Evolutionary conservation across 2,329 filamentous ascomycete genomes (phyloP).

Genomic region (Emergomyces pasteurianus): DNA sequence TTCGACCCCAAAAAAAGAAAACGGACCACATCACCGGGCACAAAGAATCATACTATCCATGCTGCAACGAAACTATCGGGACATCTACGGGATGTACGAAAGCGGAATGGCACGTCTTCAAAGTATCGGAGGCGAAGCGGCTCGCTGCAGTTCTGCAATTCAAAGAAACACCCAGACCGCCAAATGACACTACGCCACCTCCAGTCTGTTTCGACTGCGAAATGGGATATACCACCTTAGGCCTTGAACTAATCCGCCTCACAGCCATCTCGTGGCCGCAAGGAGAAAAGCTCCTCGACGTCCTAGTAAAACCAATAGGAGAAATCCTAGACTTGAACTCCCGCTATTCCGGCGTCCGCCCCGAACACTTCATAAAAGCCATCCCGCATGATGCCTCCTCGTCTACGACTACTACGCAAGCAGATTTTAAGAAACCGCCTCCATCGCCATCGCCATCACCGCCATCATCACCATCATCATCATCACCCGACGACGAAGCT

Average conservation of each 20-base stretch:
- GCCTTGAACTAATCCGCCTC: conserved; percentile 78
- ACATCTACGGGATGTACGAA: conserved; percentile 63
- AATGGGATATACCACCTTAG: conserved; percentile 87
- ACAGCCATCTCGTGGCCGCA: conserved; percentile 82
- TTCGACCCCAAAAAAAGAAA: conserved; percentile 42
- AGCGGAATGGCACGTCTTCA: conserved; percentile 71
- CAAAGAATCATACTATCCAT: conserved; percentile 55
- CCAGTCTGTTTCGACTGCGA: conserved; percentile 86
- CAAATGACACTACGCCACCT: conserved; percentile 15
- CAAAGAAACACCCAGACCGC: conserved; percentile 52
- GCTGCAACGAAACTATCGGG: conserved; percentile 66
- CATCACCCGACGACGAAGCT: conserved; percentile 11
- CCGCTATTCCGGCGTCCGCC: conserved; percentile 74
- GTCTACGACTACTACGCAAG: neutral
- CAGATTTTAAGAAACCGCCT: conserved; percentile 9
- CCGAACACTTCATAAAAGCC: conserved; percentile 63
- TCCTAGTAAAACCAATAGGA: conserved; percentile 73
- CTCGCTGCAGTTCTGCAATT: conserved; percentile 73
- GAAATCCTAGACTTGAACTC: conserved; percentile 85
- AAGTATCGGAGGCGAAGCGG: conserved; percentile 61
- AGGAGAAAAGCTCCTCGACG: conserved; percentile 63
- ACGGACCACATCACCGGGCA: conserved; percentile 45
- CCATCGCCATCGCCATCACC: too few species aligned
- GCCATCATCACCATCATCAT: conserved; percentile 18
- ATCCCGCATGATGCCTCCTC: conserved; percentile 38